phyloP scores from a whole-genome alignment of 352 stramenopile species.

The Phytopythium boreale region DNA sequence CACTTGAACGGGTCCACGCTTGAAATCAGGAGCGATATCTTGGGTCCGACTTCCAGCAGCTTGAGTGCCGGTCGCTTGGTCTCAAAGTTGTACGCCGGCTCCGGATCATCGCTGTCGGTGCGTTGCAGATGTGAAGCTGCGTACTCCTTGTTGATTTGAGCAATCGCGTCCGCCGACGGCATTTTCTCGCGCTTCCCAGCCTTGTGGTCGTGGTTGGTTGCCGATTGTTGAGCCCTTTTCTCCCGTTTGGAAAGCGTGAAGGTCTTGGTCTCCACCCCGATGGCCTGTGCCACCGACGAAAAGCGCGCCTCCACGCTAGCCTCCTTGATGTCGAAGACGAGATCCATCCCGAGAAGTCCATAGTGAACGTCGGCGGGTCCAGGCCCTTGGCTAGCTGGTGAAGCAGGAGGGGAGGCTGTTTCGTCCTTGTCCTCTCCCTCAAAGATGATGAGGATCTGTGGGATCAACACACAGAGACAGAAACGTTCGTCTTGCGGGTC shows the following conservation, averaged over 20 bases:
- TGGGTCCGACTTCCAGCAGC: slow-evolving; percentile 54
- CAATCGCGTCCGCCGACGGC: slow-evolving; percentile 27
- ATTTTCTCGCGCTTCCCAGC: slow-evolving; percentile 29
- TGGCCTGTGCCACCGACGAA: slow-evolving; percentile 48
- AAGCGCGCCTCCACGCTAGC: slow-evolving; percentile 67
- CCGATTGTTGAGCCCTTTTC: slow-evolving; percentile 1
- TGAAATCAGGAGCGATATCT: slow-evolving; percentile 48
- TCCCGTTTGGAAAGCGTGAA: slow-evolving; percentile 47
- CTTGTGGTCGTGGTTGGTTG: not conserved
- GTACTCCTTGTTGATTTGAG: slow-evolving; percentile 28
- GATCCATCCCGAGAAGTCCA: slow-evolving; percentile 33
- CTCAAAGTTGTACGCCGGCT: slow-evolving; percentile 37
- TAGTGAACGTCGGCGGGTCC: not conserved
- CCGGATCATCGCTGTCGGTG: slow-evolving; percentile 16
- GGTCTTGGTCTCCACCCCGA: slow-evolving; percentile 37
- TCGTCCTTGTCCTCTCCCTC: slow-evolving; percentile 35
- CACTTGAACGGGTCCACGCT: slow-evolving; percentile 49
- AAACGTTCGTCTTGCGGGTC: slow-evolving; percentile 62
- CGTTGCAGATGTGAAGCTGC: not conserved
- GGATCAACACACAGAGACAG: slow-evolving; percentile 57
- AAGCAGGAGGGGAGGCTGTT: not conserved
- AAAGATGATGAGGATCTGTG: slow-evolving; percentile 61
- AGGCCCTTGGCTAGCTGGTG: slow-evolving; percentile 2
- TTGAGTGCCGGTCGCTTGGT: slow-evolving; percentile 44
- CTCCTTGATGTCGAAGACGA: slow-evolving; percentile 57